Percentiles rank a stretch among this genome's conserved stretches.
Evolutionary conservation across 768 basidiomycete species (phyloP).

Genomic region (Auriculariales sp.): DNA sequence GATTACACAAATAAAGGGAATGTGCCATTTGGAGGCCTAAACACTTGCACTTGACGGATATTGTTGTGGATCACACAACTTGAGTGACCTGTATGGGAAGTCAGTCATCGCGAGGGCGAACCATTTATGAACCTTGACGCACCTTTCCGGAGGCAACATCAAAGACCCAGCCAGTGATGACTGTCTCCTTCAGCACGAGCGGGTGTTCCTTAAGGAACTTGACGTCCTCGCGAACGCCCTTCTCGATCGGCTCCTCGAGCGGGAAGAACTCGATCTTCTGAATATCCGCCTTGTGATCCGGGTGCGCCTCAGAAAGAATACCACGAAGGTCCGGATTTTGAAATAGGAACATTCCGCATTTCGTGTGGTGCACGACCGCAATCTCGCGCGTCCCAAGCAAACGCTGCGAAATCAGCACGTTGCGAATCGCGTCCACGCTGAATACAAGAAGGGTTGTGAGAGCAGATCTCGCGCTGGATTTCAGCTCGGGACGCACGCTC

Average conservation of each 20-base stretch:
- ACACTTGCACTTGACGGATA: no score
- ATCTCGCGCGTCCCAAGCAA: constrained; percentile 57
- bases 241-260: constrained; percentile 32
- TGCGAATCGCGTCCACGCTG: constrained; percentile 50
- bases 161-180: constrained; percentile 53
- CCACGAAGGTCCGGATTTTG: constrained; percentile 31
- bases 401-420: constrained; percentile 57
- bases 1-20: no score
- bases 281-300: constrained; percentile 18
- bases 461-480: background rate
- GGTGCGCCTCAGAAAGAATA: constrained; percentile 32
- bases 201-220: constrained; percentile 40
- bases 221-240: constrained; percentile 44
- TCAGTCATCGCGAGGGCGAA: no score
- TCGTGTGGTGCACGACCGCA: constrained; percentile 55
- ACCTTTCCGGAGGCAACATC: constrained; percentile 51
- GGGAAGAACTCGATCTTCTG: constrained; percentile 42
- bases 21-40: no score
- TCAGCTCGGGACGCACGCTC: constrained; percentile 29
- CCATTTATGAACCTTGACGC: constrained; percentile 10
- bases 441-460: background rate
- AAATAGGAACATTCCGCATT: constrained; percentile 61
- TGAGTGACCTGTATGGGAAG: no score
- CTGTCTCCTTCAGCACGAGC: constrained; percentile 36
- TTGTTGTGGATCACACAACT: no score